Evolutionary conservation across 306 rosid species (phyloP).

Genomic region (Citrullus colocynthis): DNA sequence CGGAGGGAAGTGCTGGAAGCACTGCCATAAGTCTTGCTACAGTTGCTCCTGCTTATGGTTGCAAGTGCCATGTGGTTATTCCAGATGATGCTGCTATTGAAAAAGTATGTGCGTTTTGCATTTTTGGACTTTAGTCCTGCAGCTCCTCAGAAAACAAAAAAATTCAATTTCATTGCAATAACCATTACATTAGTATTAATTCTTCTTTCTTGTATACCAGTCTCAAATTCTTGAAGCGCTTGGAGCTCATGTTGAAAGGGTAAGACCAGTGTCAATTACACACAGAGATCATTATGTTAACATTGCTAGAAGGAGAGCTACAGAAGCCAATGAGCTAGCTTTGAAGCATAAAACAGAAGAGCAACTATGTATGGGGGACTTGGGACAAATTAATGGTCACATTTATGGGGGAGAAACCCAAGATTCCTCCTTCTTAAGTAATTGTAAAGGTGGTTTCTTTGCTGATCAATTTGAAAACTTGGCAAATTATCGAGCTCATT

Average conservation of each 20-base stretch:
- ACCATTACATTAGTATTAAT: neutral
- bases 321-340: slow-evolving; percentile 60
- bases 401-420: slow-evolving; percentile 19
- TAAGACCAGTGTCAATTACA: slow-evolving; percentile 83
- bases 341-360: slow-evolving; percentile 18
- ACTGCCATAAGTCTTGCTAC: slow-evolving; percentile 91
- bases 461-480: slow-evolving; percentile 92
- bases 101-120: slow-evolving; percentile 34
- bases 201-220: slow-evolving; percentile 20
- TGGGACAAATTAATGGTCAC: slow-evolving; percentile 24
- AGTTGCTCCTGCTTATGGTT: slow-evolving; percentile 88
- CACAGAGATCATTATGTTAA: slow-evolving; percentile 83
- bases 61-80: slow-evolving; percentile 79
- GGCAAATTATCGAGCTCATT: slow-evolving; percentile 79
- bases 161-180: neutral
- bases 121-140: neutral
- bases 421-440: slow-evolving; percentile 15
- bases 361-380: slow-evolving; percentile 18
- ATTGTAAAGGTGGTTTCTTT: slow-evolving; percentile 70
- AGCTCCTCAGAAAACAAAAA: neutral
- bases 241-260: slow-evolving; percentile 89
- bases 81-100: slow-evolving; percentile 95
- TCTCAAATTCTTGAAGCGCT: slow-evolving; percentile 75
- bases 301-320: slow-evolving; percentile 66
- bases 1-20: slow-evolving; percentile 95